Evolutionary conservation across 306 rosid genomes (phyloP).

Genomic region (Cucurbita pepo): DNA sequence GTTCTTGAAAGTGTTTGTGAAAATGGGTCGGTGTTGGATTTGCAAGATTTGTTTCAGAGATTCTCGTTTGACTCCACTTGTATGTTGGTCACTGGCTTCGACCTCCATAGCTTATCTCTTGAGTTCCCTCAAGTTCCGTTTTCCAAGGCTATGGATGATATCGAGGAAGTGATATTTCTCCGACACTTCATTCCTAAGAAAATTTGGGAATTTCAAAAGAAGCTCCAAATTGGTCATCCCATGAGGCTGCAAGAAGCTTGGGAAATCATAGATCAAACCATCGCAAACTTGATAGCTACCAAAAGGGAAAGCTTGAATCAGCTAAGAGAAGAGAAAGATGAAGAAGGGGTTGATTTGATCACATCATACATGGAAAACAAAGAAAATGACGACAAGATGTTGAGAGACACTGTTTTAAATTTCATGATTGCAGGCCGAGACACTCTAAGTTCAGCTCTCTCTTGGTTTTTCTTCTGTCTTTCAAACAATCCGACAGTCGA

Average conservation of each 20-base stretch:
- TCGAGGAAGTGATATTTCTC: constrained; percentile 12
- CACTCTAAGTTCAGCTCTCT: constrained; percentile 1
- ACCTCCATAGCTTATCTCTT: constrained; percentile 20
- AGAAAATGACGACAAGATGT: constrained; percentile 4
- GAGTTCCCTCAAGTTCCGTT: constrained; percentile 15
- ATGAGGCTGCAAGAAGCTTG: background rate
- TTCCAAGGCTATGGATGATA: constrained; percentile 24
- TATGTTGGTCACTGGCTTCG: constrained; percentile 19
- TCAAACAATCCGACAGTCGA: constrained; percentile 6
- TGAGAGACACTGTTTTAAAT: constrained; percentile 5
- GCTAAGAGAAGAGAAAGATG: background rate
- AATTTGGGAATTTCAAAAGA: constrained; percentile 6
- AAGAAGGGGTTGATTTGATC: constrained; percentile 6
- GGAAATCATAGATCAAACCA: constrained; percentile 5
- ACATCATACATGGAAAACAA: constrained; percentile 1
- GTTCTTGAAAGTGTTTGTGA: background rate
- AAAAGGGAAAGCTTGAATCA: background rate
- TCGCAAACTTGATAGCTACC: background rate
- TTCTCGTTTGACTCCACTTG: constrained; percentile 30
- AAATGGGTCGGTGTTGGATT: constrained; percentile 9
- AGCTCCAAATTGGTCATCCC: background rate
- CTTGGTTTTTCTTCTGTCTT: constrained; percentile 17
- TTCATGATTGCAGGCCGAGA: constrained; percentile 12
- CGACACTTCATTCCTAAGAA: constrained; percentile 8
- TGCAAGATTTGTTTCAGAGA: constrained; percentile 22